Evolutionary conservation across 2,329 filamentous ascomycete genomes (phyloP), one percentile per base, ranked within the genome.

Genomic region (Phaeosphaeriaceae sp.): DNA sequence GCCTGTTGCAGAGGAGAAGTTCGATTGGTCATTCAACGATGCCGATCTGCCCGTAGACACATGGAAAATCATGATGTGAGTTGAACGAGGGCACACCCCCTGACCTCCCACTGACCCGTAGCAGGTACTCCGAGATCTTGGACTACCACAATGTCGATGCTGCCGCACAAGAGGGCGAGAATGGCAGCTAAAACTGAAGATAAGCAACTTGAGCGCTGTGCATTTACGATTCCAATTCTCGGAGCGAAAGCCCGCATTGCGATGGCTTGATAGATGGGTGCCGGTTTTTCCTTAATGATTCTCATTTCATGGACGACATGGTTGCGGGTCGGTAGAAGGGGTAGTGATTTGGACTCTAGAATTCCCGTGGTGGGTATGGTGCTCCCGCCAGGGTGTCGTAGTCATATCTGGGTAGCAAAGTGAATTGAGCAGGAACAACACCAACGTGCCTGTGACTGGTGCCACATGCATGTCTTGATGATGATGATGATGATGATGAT

Each of bases 31-130:
- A 53, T 99, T 99, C 82, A 98, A 98, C 78, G 95, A 99, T 71
- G 95, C 94, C 48, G 95, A 99, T 76, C 83, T 99, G 56, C 94
- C 95, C 0, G 93, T 98, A 51, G 95, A 99, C 76, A 97, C 93
- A n/a, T 99, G 95, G 95, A 99, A 99, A 84, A 97, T 99, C 77
- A 99, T 98, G 95, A 99, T 99, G 95, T 97, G 85, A 75, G 75
- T 50, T 21, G 9, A n/a, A 13, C 13, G 7, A 3, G 19, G 11
- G 33, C 13, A 11, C 11, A 15, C 2, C 9, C 15, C 6, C 24
- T 9, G 31, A 9, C 25, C 46, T 27, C 53, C 67, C 75, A 50
- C 76, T 62, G 48, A 6, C 3, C n/a, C 31, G 13, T 7, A 7
- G 17, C 70, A 97, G 93, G 93, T 98, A 98, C 84, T 97, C 93